Evolutionary conservation across 768 basidiomycete species (phyloP), one percentile per base, ranked within the genome.

Genomic region (Pulveroboletus sp.): DNA sequence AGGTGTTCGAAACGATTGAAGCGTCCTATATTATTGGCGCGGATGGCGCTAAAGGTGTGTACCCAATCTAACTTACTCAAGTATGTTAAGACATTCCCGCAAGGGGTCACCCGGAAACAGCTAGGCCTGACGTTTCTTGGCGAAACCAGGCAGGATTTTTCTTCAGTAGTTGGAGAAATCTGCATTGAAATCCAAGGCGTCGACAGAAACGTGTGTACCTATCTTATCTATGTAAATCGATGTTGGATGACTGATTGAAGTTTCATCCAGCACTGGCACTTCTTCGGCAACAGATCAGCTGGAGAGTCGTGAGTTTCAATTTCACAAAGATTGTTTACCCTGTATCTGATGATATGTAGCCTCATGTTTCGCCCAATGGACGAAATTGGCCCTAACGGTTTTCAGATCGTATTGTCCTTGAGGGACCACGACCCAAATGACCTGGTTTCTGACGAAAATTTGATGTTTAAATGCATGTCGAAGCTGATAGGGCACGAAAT

Each of bases 71-170:
- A 5, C 29, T n/a, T n/a, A n/a, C n/a, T n/a, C n/a, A n/a, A n/a
- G n/a, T 10, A 19, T 24, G 32, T 20, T 10, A n/a, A 31, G 20
- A 8, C 2, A 20, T 40, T 32, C 21, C 24, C 32, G 24, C 29
- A 25, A 74, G 74, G 64, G 12, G 35, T 66, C 4, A 67, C 68
- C 5, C 63, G 78, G 21, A 75, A 73, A 49, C 55, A 61, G 36
- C 65, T 75, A 6, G 75, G 72, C 0, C 53, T 79, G 8, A 55
- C 61, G 0, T 78, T 79, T 50, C 50, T 71, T 0, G 77, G 77
- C 0, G 68, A 77, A 51, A 74, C 70, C 1, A 57, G 47, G 10
- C 56, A 69, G 6, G 58, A 59, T 6, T 55, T 69, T 17, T 25
- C 50, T 3, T 41, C 62, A 3, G 46, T 72, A 0, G 58, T 69